A percentile compares a stretch with the other conserved stretches of the same genome.
These are phyloP conservation scores for Phellopilus nigrolimitatus DNA, from an alignment of 1,284 basidiomycete species.

Conservation along the genomic window DNA sequence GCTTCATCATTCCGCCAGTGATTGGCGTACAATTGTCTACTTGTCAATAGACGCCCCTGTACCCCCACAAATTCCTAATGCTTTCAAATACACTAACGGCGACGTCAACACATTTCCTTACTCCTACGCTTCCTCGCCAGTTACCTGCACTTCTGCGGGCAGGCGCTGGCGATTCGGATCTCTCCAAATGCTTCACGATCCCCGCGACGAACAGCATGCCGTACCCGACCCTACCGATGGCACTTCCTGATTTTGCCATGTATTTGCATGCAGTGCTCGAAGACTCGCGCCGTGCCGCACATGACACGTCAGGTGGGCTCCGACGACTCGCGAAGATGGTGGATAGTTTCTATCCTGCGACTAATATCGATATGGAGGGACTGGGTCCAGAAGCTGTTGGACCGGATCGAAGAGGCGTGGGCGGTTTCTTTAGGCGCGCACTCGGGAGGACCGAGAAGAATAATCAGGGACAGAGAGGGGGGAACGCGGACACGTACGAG, in stretches of 20 bases:
- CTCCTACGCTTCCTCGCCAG: constrained; percentile 58
- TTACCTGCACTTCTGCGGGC: constrained; percentile 59
- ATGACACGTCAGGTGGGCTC: constrained; percentile 53
- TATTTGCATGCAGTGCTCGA: constrained; percentile 69
- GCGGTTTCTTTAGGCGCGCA: constrained; percentile 53
- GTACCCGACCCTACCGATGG: constrained; percentile 64
- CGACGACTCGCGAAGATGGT: constrained; percentile 65
- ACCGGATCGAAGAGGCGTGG: constrained; percentile 34
- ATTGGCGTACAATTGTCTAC: constrained; percentile 72
- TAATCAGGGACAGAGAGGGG: constrained; percentile 36
- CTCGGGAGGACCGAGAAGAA: constrained; percentile 50
- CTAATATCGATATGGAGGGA: constrained; percentile 8
- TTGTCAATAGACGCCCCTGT: constrained; percentile 66
- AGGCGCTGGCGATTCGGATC: constrained; percentile 45
- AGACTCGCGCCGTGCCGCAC: constrained; percentile 53
- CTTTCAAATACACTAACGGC: constrained; percentile 46
- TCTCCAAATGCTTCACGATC: constrained; percentile 67
- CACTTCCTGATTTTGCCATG: constrained; percentile 66
- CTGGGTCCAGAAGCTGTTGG: constrained; percentile 8
- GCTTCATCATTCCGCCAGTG: constrained; percentile 48
- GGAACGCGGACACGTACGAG: constrained; percentile 72
- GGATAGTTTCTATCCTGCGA: constrained; percentile 51
- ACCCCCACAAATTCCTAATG: constrained; percentile 40
- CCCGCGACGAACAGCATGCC: constrained; percentile 55
- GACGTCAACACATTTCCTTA: constrained; percentile 63